Evolutionary conservation across 208 protist genomes (phyloP).

Genomic region (Leishmania major): DNA sequence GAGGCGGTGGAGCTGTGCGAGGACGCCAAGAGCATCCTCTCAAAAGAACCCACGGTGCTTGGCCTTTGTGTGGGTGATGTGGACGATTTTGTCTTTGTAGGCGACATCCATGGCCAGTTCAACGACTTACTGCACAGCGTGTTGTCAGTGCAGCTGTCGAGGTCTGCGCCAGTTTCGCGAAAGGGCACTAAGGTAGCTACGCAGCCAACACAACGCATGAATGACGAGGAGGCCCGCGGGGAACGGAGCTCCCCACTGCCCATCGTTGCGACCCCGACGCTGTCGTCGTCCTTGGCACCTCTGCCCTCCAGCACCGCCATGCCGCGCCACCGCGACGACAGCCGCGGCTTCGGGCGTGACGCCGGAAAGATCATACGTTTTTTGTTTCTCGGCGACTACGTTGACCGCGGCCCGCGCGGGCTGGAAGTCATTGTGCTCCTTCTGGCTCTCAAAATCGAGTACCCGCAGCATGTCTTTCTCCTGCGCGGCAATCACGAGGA

Average conservation of each 20-base stretch:
- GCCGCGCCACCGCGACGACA: conserved; percentile 7
- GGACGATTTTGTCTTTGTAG: conserved; percentile 77
- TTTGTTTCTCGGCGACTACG: conserved; percentile 98
- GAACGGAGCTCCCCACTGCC: background rate
- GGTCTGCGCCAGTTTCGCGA: conserved; percentile 13
- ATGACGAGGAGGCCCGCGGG: background rate
- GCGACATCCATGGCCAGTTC: conserved; percentile 91
- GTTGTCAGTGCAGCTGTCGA: conserved; percentile 57
- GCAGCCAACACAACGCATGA: background rate
- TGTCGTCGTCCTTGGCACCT: background rate
- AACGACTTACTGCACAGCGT: conserved; percentile 74
- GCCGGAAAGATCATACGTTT: conserved; percentile 56
- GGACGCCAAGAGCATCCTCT: conserved; percentile 46
- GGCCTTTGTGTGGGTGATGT: conserved; percentile 43
- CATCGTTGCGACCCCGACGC: background rate
- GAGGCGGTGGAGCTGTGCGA: conserved; percentile 60
- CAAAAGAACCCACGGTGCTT: conserved; percentile 54
- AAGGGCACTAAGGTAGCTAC: background rate
- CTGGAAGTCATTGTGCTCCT: conserved; percentile 86
- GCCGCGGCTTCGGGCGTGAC: conserved; percentile 3
- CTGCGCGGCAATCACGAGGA: conserved; percentile 93
- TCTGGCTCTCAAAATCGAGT: conserved; percentile 84
- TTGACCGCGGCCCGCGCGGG: conserved; percentile 93
- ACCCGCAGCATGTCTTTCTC: conserved; percentile 86
- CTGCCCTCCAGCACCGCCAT: background rate